phyloP scores from a whole-genome alignment of 78 protist species.

The Dictyostelium firmibasis region DNA sequence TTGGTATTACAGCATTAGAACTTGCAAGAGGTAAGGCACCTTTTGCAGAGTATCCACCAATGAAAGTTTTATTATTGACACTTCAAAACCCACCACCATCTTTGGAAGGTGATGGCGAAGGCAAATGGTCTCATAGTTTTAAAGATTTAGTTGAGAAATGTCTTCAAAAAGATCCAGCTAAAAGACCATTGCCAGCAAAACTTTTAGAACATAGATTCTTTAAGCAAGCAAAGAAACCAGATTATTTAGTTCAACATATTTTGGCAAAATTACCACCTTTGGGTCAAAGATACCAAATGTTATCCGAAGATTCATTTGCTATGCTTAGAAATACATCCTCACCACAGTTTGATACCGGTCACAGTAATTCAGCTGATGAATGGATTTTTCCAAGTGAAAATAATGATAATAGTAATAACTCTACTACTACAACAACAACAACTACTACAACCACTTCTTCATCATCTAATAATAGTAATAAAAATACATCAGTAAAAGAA shows the following conservation, averaged over 20 bases:
- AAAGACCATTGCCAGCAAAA: slow-evolving; percentile 60
- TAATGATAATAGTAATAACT: slow-evolving; percentile 4
- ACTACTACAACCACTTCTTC: not conserved
- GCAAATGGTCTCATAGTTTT: slow-evolving; percentile 69
- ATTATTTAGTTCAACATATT: slow-evolving; percentile 56
- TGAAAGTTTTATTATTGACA: slow-evolving; percentile 89
- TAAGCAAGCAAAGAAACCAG: slow-evolving; percentile 71
- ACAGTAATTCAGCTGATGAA: slow-evolving; percentile 47
- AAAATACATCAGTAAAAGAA: not conserved
- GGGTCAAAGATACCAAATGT: slow-evolving; percentile 75
- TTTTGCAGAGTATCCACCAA: slow-evolving; percentile 92
- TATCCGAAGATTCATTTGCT: slow-evolving; percentile 67
- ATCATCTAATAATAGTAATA: not conserved
- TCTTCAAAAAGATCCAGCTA: slow-evolving; percentile 76
- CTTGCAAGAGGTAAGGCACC: slow-evolving; percentile 94
- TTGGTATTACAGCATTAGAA: slow-evolving; percentile 95
- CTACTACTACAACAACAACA: slow-evolving; percentile 11
- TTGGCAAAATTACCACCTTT: slow-evolving; percentile 64
- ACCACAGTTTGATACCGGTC: slow-evolving; percentile 52
- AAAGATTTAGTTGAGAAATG: slow-evolving; percentile 75
- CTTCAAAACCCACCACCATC: slow-evolving; percentile 90
- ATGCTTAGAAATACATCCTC: slow-evolving; percentile 75
- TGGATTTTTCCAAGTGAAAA: slow-evolving; percentile 71
- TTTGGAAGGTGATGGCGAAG: slow-evolving; percentile 42
- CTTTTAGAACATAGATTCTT: slow-evolving; percentile 72